Conservation (phyloP, 306 rosid genomes). For the Arachis hypogaea region DNA sequence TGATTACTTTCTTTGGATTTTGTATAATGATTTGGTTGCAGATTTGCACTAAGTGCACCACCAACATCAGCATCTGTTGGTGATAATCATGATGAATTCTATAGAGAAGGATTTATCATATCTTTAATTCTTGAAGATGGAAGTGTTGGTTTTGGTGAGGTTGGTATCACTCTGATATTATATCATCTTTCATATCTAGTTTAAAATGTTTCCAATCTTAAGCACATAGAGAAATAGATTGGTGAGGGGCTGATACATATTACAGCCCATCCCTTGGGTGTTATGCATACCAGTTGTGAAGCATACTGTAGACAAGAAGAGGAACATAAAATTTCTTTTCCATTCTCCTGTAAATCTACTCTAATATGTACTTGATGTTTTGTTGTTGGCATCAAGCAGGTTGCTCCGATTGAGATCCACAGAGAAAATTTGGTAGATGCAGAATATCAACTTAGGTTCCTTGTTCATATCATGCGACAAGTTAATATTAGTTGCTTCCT, state of each 20-base stretch:
- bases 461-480: constrained; percentile 63
- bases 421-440: constrained; percentile 73
- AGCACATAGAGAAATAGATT: constrained; percentile 1
- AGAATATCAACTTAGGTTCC: constrained; percentile 86
- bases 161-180: constrained; percentile 46
- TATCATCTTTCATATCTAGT: constrained; percentile 19
- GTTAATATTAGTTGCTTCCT: constrained; percentile 60
- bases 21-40: constrained; percentile 43
- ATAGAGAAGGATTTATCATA: constrained; percentile 83
- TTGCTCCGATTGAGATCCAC: constrained; percentile 80
- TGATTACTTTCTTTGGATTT: constrained; percentile 23
- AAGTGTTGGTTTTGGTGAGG: constrained; percentile 91
- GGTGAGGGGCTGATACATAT: constrained; percentile 2
- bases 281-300: constrained; percentile 6
- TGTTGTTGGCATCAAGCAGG: constrained; percentile 55
- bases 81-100: constrained; percentile 47
- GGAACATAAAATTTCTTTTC: constrained; percentile 1
- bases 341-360: constrained; percentile 15
- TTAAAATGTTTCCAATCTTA: not conserved
- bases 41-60: constrained; percentile 74
- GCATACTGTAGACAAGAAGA: constrained; percentile 21
- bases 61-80: constrained; percentile 56
- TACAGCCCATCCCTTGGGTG: constrained; percentile 18
- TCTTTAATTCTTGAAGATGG: constrained; percentile 87
- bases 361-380: constrained; percentile 13